Evolutionary conservation across 2,329 filamentous ascomycete genomes (phyloP), one percentile per base, ranked within the genome.

Genomic region (Penicillium sp.): DNA sequence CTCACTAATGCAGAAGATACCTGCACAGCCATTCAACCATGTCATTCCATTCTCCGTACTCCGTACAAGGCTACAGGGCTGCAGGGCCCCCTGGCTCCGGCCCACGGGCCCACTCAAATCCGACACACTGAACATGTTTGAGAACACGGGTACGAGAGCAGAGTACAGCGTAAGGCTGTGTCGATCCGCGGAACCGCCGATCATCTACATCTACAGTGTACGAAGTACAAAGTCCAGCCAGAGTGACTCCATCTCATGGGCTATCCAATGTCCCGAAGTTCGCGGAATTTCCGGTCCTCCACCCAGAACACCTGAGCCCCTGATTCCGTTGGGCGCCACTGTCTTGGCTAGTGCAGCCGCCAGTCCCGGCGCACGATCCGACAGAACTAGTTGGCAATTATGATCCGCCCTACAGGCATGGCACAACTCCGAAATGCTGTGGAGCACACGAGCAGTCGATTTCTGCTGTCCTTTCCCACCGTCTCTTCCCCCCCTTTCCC

Each of bases 391-490:
- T 44, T 50, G 11, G 32, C 29, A 43, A 48, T 52, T 52, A 22
- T 34, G 24, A 46, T 51, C 32, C 16, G 43, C 31, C 45, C 21
- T 43, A 31, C n/a, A 13, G 43, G 43, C 21, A 32, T 49, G 14
- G 18, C 32, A 49, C 44, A 48, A 43, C 34, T 54, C 46, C 47
- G 52, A 54, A 36, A 36, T 44, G 31, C 24, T 52, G 52, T 54
- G 52, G 52, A 50, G 52, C 51, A 49, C 45, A 34, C 51, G 46
- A 54, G 51, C 40, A 45, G 11, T 50, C 47, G 43, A 50, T 45
- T 36, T 50, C 18, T 21, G 43, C 8, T 39, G 9, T 2, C 5
- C 6, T 22, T 32, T 32, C 18, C 18, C 18, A 18, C 18, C 18
- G n/a, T 29, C 13, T 18, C 21, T 21, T 27, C 32, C 39, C 24